These are phyloP conservation scores for Paraurostyla sp. DNA, from an alignment of 73 alveolate genomes.

Conservation along the genomic window DNA sequence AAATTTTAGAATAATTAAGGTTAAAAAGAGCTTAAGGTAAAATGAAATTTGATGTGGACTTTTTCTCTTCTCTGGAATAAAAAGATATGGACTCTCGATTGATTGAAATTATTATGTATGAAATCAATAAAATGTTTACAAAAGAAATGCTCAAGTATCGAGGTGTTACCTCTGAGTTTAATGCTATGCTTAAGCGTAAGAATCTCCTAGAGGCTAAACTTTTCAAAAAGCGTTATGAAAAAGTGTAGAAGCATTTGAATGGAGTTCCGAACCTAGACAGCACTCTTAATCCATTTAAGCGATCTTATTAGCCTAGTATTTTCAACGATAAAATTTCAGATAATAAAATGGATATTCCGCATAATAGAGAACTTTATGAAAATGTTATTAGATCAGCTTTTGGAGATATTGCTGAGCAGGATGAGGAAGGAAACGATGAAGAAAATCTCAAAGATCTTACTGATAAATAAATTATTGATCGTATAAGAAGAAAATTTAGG, in stretches of 20 bases:
- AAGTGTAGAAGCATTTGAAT: conserved; percentile 32
- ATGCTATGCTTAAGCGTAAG: conserved; percentile 50
- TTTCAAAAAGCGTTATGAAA: conserved; percentile 54
- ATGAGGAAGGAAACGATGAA: not conserved
- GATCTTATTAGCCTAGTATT: conserved; percentile 14
- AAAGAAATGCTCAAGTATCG: conserved; percentile 28
- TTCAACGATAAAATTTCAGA: conserved; percentile 5
- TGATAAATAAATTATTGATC: conserved; percentile 2
- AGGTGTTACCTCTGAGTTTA: conserved; percentile 18
- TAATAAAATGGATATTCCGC: conserved; percentile 36
- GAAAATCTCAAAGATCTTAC: not conserved
- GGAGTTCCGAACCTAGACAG: conserved; percentile 44
- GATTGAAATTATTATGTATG: conserved; percentile 40
- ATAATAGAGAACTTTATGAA: conserved; percentile 40
- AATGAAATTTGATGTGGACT: conserved; percentile 1
- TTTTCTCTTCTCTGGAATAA: conserved; percentile 8
- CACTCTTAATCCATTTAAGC: conserved; percentile 23
- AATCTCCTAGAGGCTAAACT: conserved; percentile 59
- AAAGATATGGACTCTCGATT: conserved; percentile 39
- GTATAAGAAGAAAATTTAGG: conserved; percentile 25
- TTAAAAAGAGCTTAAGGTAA: not conserved
- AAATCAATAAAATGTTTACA: conserved; percentile 44
- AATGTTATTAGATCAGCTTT: conserved; percentile 54
- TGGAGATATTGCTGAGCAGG: conserved; percentile 15
- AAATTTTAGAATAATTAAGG: not conserved